Evolutionary conservation across 2,329 filamentous ascomycete species (phyloP).

Genomic region (Orbilia oligospora): DNA sequence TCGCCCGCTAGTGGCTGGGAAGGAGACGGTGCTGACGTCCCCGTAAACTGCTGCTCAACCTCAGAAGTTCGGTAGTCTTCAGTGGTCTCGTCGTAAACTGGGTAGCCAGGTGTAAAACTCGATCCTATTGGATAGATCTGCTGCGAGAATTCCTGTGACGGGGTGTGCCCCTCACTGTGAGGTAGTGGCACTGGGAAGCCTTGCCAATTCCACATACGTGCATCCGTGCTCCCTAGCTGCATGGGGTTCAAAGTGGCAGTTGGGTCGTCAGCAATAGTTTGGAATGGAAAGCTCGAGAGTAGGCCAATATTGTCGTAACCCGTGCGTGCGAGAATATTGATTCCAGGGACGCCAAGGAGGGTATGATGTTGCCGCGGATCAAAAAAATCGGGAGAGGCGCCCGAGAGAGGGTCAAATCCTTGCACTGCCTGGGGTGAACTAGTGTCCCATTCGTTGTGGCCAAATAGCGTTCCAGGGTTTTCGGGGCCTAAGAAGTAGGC

Average conservation of each 20-base stretch:
- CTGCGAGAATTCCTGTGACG: conserved; percentile 43
- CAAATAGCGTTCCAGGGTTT: conserved; percentile 26
- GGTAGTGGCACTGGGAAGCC: conserved; percentile 32
- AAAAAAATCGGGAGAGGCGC: conserved; percentile 29
- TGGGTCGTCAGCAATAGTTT: conserved; percentile 44
- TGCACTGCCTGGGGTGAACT: conserved; percentile 32
- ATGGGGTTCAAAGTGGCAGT: conserved; percentile 24
- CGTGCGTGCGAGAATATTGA: conserved; percentile 48
- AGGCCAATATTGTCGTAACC: conserved; percentile 50
- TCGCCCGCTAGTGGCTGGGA: conserved; percentile 13
- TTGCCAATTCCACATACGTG: conserved; percentile 50
- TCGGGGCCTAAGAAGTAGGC: conserved; percentile 28
- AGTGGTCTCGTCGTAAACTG: conserved; percentile 28
- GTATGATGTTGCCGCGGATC: conserved; percentile 48
- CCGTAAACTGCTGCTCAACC: conserved; percentile 39
- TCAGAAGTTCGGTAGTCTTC: conserved; percentile 44
- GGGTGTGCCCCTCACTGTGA: conserved; percentile 41
- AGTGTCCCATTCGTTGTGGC: conserved; percentile 22
- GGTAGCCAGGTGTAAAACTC: conserved; percentile 37
- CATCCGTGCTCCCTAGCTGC: conserved; percentile 40
- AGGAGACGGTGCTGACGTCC: conserved; percentile 31
- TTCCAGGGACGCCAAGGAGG: conserved; percentile 57
- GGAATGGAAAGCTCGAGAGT: conserved; percentile 48
- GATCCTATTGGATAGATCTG: conserved; percentile 54
- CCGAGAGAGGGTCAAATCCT: conserved; percentile 41